Base-by-base conservation (phyloP, 768 basidiomycete genomes). In the Lactarius vividus region DNA sequence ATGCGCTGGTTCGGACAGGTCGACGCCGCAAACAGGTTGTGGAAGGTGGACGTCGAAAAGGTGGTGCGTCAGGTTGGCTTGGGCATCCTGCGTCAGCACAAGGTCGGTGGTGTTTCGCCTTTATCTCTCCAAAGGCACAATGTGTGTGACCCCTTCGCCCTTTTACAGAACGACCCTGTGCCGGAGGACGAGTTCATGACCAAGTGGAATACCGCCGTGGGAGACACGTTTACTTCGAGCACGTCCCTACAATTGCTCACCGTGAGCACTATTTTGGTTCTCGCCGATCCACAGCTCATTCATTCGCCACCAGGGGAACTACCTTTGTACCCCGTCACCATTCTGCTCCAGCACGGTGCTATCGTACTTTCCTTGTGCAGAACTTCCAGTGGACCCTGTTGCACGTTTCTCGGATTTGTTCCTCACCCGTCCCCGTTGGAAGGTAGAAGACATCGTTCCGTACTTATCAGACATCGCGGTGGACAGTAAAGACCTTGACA, bases 371-470 rank as follows among this genome's bases (percentile, higher is more conserved):
- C 88, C 94, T 15, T 79, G 84, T 3, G 85, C 90, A 0, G 75
- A 78, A 1, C 85, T 98, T 29, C 91, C 96, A 1, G 74, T 84
- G 0, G 89, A 93, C 59, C 89, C 96, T 6, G 80, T 88, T 1
- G 83, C 85, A 9, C 88, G 96, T 18, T 98, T 98, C 77, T 75
- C 84, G 15, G 93, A 96, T 68, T 83, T 98, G 18, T 99, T 99
- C 80, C 80, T 92, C 44, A 89, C 88, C 10, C 85, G 88, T 6
- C 68, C 84, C 26, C 84, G 84, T 54, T 95, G 94, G 93, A 86
- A 83, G 72, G 83, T 81, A 7, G 86, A 89, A 15, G 93, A 96
- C 20, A 90, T 98, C 66, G 77, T 79, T 31, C 91, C 90, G 4
- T 98, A 96, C 77, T 78, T 98, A 15, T 76, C 80, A 7, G 94